Conservation (phyloP, 2,329 filamentous ascomycete species). For the Colletotrichum sp. region DNA sequence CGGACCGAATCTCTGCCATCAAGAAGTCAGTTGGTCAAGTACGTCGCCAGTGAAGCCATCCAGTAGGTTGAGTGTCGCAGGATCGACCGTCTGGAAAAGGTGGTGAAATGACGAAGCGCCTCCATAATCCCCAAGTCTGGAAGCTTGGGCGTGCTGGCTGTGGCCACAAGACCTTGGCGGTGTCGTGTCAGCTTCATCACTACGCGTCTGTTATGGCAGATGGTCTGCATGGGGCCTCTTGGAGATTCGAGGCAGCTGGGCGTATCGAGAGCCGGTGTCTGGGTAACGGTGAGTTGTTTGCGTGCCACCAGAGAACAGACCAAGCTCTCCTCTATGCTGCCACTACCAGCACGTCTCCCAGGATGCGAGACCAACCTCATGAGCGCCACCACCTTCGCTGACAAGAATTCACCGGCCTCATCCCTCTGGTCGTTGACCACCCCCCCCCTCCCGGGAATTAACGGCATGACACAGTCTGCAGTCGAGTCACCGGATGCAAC, state of each 20-base stretch:
- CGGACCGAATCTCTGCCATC: neutral
- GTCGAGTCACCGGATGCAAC: neutral
- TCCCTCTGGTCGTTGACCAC: neutral
- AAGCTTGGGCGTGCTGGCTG: neutral
- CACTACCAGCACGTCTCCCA: neutral
- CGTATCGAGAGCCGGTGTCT: neutral
- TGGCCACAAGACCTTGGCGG: neutral
- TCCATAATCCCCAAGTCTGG: neutral
- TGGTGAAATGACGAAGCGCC: neutral
- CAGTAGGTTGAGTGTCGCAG: neutral
- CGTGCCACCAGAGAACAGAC: neutral
- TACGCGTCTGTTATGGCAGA: neutral
- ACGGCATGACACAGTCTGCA: neutral
- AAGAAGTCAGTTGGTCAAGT: neutral
- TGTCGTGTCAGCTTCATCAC: neutral
- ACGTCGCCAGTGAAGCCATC: neutral
- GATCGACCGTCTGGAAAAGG: neutral
- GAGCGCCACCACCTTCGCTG: neutral
- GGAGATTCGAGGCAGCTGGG: neutral
- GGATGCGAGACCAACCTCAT: neutral
- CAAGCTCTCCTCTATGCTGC: neutral
- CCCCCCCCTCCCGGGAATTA: neutral
- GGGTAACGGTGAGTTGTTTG: neutral
- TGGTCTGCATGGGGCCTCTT: neutral
- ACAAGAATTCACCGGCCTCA: neutral